Conservation (phyloP, 2,329 filamentous ascomycete species). For the Blastomyces percursus region DNA sequence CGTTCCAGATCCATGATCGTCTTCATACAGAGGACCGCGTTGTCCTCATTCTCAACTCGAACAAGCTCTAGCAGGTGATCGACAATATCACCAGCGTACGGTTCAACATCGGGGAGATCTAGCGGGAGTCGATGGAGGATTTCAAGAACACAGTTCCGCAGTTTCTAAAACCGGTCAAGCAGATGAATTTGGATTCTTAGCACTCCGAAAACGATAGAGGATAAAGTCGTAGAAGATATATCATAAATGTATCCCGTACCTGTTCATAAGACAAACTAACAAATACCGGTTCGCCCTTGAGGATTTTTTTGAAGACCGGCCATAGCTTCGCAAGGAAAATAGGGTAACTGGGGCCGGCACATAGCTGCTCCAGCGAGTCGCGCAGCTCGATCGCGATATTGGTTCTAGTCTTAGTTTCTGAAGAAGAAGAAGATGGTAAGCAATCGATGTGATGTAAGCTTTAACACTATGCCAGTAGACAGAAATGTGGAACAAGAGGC, state of each 20-base stretch:
- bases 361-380: slow-evolving; percentile 75
- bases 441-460: neutral
- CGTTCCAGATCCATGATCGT: slow-evolving; percentile 95
- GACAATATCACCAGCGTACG: slow-evolving; percentile 77
- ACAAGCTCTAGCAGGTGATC: slow-evolving; percentile 84
- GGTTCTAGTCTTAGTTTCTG: slow-evolving; percentile 72
- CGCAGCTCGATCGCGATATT: slow-evolving; percentile 76
- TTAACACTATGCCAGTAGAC: neutral
- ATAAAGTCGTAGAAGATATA: slow-evolving; percentile 1
- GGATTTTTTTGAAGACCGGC: slow-evolving; percentile 75
- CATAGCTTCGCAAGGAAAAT: slow-evolving; percentile 78
- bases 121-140: slow-evolving; percentile 79
- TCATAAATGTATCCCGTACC: slow-evolving; percentile 39
- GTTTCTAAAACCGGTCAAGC: slow-evolving; percentile 46
- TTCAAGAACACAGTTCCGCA: slow-evolving; percentile 87
- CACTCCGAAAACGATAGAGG: neutral
- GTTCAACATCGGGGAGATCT: slow-evolving; percentile 71
- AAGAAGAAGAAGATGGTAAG: neutral
- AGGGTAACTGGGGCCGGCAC: slow-evolving; percentile 66
- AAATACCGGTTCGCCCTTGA: slow-evolving; percentile 80
- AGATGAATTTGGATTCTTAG: slow-evolving; percentile 6
- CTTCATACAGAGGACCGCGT: slow-evolving; percentile 96
- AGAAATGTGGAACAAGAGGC: neutral
- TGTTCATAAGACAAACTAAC: slow-evolving; percentile 84
- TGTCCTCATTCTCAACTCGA: slow-evolving; percentile 91